Conservation (phyloP, 495 filamentous ascomycete species). For the Achaetomiella virescens region DNA sequence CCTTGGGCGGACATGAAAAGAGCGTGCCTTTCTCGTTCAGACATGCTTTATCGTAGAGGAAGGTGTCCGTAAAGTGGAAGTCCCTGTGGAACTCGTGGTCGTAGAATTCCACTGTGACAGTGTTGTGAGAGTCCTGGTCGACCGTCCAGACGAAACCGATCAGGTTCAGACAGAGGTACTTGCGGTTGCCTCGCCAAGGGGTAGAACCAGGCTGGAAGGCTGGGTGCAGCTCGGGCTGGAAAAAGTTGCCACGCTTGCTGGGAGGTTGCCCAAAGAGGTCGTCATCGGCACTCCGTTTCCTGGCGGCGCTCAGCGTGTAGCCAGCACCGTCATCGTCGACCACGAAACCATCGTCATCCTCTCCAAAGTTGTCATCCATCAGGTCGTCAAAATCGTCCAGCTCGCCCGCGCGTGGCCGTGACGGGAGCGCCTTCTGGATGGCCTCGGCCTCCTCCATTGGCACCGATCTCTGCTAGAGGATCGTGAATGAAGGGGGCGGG, state of each 20-base stretch:
- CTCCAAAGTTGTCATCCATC: slow-evolving; percentile 55
- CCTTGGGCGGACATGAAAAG: slow-evolving; percentile 73
- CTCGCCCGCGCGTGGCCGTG: slow-evolving; percentile 37
- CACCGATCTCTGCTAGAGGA: slow-evolving; percentile 63
- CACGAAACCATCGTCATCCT: slow-evolving; percentile 67
- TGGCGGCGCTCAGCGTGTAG: slow-evolving; percentile 63
- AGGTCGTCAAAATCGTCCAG: slow-evolving; percentile 48
- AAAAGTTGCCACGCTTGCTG: slow-evolving; percentile 42
- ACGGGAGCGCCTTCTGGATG: slow-evolving; percentile 49
- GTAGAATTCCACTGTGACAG: slow-evolving; percentile 95
- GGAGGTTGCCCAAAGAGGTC: slow-evolving; percentile 31
- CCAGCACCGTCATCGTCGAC: slow-evolving; percentile 94
- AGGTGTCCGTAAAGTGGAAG: slow-evolving; percentile 96
- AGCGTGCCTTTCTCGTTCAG: slow-evolving; percentile 73
- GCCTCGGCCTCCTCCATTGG: slow-evolving; percentile 52
- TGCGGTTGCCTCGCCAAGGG: slow-evolving; percentile 87
- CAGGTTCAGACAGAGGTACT: slow-evolving; percentile 89
- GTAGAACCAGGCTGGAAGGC: slow-evolving; percentile 91
- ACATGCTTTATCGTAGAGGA: slow-evolving; percentile 93
- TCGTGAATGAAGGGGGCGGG: slow-evolving; percentile 83
- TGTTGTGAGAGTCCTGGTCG: slow-evolving; percentile 89
- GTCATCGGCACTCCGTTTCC: slow-evolving; percentile 59
- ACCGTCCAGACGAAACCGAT: slow-evolving; percentile 96
- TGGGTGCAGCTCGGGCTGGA: slow-evolving; percentile 67
- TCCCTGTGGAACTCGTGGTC: slow-evolving; percentile 85